Conservation (phyloP, 1,284 basidiomycete genomes). For the Coniophora puteana region DNA sequence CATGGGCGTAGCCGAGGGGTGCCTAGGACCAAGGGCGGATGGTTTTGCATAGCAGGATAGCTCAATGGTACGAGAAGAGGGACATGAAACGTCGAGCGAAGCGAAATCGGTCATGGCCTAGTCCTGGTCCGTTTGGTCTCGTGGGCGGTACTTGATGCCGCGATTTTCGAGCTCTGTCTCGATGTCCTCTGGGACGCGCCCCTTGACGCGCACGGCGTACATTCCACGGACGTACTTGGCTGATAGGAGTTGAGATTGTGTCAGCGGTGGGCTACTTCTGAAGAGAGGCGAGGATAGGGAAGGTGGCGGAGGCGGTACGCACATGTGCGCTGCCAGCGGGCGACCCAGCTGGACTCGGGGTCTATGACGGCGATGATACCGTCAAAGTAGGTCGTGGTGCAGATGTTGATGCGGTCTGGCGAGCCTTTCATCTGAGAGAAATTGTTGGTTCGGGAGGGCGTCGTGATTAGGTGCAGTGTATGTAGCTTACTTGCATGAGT, state of each 20-base stretch:
- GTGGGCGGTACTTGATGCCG: slow-evolving; percentile 76
- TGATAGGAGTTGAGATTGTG: slow-evolving; percentile 31
- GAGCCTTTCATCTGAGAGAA: slow-evolving; percentile 79
- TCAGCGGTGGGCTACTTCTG: slow-evolving; percentile 5
- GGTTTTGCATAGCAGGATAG: no score
- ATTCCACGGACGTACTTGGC: slow-evolving; percentile 85
- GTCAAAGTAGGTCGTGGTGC: slow-evolving; percentile 94
- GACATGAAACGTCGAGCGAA: no score
- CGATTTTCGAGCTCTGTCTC: slow-evolving; percentile 73
- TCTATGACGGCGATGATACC: slow-evolving; percentile 89
- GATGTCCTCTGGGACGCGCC: slow-evolving; percentile 82
- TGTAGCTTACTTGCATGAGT: slow-evolving; percentile 72
- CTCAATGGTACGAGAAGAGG: no score
- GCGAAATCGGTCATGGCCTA: slow-evolving; percentile 27
- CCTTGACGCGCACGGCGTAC: slow-evolving; percentile 86
- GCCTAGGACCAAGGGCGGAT: no score
- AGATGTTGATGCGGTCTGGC: slow-evolving; percentile 78
- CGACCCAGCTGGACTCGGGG: slow-evolving; percentile 93
- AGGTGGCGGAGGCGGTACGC: no score
- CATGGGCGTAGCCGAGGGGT: no score
- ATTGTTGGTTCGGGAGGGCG: neutral
- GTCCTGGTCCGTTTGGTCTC: slow-evolving; percentile 74
- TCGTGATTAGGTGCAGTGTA: neutral
- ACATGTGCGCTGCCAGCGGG: slow-evolving; percentile 90
- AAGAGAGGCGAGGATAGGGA: slow-evolving; percentile 2